phyloP scores from a whole-genome alignment of 2,329 filamentous ascomycete genomes.

The Pochonia chlamydosporia region DNA sequence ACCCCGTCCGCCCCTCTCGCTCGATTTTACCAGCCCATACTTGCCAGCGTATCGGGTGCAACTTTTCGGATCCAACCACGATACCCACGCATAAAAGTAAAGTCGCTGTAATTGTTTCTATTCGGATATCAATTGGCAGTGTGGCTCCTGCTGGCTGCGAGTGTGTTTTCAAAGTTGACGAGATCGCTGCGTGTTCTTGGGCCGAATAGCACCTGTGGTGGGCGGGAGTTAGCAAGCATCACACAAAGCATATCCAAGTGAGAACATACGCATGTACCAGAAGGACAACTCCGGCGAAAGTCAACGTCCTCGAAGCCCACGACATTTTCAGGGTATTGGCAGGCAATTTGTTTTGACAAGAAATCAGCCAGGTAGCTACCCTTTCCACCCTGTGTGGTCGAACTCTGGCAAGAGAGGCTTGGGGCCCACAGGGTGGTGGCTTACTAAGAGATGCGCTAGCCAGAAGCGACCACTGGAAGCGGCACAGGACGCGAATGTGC shows the following conservation, averaged over 20 bases:
- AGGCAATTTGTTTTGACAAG: background rate
- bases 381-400: too few relatives aligned
- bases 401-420: too few relatives aligned
- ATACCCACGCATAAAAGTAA: slow-evolving; percentile 78
- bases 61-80: slow-evolving; percentile 67
- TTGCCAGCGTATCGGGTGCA: slow-evolving; percentile 81
- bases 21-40: slow-evolving; percentile 82
- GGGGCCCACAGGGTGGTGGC: too few relatives aligned
- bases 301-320: slow-evolving; percentile 1
- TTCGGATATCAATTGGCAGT: slow-evolving; percentile 78
- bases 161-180: slow-evolving; percentile 46
- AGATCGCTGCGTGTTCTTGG: slow-evolving; percentile 79
- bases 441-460: background rate
- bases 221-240: slow-evolving; percentile 11
- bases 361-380: too few relatives aligned
- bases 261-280: slow-evolving; percentile 76
- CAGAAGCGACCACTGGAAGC: background rate
- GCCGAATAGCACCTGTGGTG: slow-evolving; percentile 82
- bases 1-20: slow-evolving; percentile 60
- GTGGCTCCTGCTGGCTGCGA: slow-evolving; percentile 34
- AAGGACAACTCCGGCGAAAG: slow-evolving; percentile 59
- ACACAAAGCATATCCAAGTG: background rate
- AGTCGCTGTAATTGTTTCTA: slow-evolving; percentile 79
- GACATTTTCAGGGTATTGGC: slow-evolving; percentile 1
- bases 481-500: too few relatives aligned